Evolutionary conservation across 768 basidiomycete species (phyloP).

Genomic region (Mycena rebaudengoi): DNA sequence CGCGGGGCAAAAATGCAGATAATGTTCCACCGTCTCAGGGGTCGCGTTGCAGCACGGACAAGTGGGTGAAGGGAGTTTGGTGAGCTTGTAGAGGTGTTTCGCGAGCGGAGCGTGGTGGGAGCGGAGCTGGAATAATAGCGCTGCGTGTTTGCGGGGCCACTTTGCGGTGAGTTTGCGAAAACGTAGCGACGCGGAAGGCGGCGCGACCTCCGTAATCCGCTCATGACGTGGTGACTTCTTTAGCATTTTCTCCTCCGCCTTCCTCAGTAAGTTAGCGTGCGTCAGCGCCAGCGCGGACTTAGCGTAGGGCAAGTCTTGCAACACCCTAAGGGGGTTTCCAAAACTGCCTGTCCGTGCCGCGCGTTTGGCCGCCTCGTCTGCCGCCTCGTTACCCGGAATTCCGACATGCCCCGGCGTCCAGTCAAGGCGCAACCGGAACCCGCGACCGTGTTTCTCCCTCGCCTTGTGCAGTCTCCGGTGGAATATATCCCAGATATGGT

Average conservation of each 20-base stretch:
- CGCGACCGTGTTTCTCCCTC: not conserved
- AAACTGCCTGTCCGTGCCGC: not conserved
- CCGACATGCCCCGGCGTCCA: not conserved
- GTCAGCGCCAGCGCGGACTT: not conserved
- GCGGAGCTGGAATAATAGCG: not conserved
- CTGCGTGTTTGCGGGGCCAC: not conserved
- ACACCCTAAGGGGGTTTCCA: not conserved
- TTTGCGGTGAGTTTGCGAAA: no score
- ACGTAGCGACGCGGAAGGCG: no score
- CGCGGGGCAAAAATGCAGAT: not conserved
- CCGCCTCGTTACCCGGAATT: not conserved
- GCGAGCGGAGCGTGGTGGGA: not conserved
- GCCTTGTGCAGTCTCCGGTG: not conserved
- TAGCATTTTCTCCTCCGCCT: not conserved
- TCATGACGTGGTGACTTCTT: not conserved
- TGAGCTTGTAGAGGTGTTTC: not conserved
- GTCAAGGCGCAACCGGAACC: not conserved
- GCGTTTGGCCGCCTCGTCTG: not conserved
- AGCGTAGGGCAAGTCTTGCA: not conserved
- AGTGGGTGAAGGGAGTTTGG: not conserved
- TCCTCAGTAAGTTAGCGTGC: not conserved
- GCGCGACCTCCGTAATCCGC: not conserved
- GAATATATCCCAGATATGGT: not conserved
- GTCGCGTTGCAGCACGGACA: not conserved
- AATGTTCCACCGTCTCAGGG: not conserved